These are phyloP conservation scores for Ustilago vetiveriae DNA, from an alignment of 1,284 basidiomycete species.

Conservation along the genomic window DNA sequence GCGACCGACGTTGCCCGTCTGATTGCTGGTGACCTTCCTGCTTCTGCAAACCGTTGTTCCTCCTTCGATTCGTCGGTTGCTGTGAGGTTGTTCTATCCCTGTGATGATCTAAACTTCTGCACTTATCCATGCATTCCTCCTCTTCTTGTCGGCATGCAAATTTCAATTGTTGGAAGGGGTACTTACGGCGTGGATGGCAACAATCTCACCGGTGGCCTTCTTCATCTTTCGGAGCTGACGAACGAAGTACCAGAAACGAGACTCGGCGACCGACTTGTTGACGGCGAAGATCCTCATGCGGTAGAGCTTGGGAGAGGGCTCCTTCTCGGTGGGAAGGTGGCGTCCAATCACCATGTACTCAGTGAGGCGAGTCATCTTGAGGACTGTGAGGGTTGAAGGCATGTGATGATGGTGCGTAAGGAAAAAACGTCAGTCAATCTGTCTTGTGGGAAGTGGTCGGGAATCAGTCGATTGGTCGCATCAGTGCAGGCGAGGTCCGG, in stretches of 20 bases:
- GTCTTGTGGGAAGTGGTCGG: background rate
- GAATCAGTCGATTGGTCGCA: conserved; percentile 8
- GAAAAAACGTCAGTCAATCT: conserved; percentile 11
- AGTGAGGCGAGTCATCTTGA: conserved; percentile 67
- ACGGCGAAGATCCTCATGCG: conserved; percentile 99
- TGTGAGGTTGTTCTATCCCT: no score
- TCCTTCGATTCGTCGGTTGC: no score
- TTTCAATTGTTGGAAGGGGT: background rate
- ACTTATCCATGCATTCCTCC: no score
- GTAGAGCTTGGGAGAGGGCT: conserved; percentile 95
- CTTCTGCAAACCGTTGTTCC: no score
- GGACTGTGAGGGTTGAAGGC: conserved; percentile 20
- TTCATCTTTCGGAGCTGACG: conserved; percentile 89
- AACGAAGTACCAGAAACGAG: conserved; percentile 99
- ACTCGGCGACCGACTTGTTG: conserved; percentile 98
- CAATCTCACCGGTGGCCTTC: conserved; percentile 98
- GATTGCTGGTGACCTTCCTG: no score
- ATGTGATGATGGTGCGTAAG: conserved; percentile 4
- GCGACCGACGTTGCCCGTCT: no score
- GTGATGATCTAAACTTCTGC: no score
- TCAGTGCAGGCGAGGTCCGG: conserved; percentile 11
- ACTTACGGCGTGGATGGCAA: conserved; percentile 93
- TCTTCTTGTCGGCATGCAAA: background rate
- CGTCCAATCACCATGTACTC: conserved; percentile 99
- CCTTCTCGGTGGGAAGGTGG: conserved; percentile 91